These are phyloP conservation scores for Copromyces sp. DNA, from an alignment of 495 filamentous ascomycete genomes.

Conservation along the genomic window DNA sequence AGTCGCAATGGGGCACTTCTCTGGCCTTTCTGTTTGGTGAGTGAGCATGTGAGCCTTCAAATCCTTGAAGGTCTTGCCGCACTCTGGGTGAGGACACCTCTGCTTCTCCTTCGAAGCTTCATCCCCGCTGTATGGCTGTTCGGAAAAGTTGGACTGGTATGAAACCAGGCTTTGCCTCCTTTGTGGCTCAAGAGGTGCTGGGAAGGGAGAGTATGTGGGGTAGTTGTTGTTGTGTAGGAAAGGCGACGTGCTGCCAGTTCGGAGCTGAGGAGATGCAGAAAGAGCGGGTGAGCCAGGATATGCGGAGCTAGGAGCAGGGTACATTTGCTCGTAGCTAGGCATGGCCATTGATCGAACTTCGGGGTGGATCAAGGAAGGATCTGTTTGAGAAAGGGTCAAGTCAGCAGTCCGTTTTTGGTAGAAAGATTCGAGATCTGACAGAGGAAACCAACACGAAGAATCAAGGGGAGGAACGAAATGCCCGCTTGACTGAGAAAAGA, in stretches of 20 bases:
- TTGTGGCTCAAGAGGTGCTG: constrained; percentile 36
- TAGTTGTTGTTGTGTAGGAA: constrained; percentile 29
- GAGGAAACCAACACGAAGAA: constrained; percentile 54
- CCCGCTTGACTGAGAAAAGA: constrained; percentile 49
- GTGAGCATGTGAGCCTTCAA: constrained; percentile 95
- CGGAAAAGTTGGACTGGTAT: constrained; percentile 24
- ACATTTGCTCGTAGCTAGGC: constrained; percentile 32
- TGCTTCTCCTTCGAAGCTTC: constrained; percentile 56
- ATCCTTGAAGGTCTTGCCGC: constrained; percentile 83
- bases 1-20: constrained; percentile 91
- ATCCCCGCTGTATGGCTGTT: constrained; percentile 49
- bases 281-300: constrained; percentile 38
- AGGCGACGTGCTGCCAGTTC: constrained; percentile 34
- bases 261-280: constrained; percentile 36
- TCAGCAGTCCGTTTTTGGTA: constrained; percentile 21
- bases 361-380: constrained; percentile 40
- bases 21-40: constrained; percentile 84
- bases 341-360: constrained; percentile 38
- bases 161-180: constrained; percentile 22
- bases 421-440: constrained; percentile 9
- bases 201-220: constrained; percentile 65
- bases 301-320: constrained; percentile 27
- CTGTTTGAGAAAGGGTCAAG: constrained; percentile 18
- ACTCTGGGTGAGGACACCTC: constrained; percentile 72
- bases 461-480: constrained; percentile 51